phyloP scores from a whole-genome alignment of 2,329 filamentous ascomycete genomes.

The Ilyonectria mors-panacis region DNA sequence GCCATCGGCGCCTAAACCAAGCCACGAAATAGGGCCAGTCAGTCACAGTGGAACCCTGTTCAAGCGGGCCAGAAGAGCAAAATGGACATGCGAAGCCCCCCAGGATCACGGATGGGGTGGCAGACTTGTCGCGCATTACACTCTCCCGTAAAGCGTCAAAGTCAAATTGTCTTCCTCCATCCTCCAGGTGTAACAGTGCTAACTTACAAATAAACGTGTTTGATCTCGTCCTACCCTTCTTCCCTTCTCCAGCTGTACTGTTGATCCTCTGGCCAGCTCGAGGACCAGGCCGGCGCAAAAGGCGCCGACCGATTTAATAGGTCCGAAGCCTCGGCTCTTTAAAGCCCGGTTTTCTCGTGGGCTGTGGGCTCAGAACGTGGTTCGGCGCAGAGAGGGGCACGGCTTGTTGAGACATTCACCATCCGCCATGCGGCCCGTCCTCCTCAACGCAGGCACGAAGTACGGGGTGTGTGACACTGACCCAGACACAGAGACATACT shows the following conservation, averaged over 20 bases:
- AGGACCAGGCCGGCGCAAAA: neutral
- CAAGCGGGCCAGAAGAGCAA: conserved; percentile 7
- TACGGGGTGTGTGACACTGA: conserved; percentile 1
- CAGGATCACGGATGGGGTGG: neutral
- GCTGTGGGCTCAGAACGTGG: conserved; percentile 19
- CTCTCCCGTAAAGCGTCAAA: neutral
- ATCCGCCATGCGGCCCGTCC: conserved; percentile 16
- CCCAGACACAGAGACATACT: neutral
- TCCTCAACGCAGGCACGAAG: conserved; percentile 8
- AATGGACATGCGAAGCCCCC: conserved; percentile 3
- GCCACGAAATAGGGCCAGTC: conserved; percentile 21
- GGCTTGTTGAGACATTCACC: conserved; percentile 28
- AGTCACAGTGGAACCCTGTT: conserved; percentile 12
- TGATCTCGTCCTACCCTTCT: neutral
- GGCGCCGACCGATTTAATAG: conserved; percentile 12
- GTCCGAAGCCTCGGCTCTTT: conserved; percentile 27
- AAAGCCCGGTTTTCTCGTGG: conserved; percentile 25
- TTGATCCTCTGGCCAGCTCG: neutral
- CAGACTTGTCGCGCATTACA: neutral
- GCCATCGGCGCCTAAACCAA: conserved; percentile 20
- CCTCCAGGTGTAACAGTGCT: neutral
- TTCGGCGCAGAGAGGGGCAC: conserved; percentile 13
- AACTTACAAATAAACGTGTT: neutral
- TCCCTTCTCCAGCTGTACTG: neutral
- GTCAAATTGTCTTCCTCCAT: neutral